phyloP scores from a whole-genome alignment of 1,284 basidiomycete genomes.

The Pseudozyma sp. region DNA sequence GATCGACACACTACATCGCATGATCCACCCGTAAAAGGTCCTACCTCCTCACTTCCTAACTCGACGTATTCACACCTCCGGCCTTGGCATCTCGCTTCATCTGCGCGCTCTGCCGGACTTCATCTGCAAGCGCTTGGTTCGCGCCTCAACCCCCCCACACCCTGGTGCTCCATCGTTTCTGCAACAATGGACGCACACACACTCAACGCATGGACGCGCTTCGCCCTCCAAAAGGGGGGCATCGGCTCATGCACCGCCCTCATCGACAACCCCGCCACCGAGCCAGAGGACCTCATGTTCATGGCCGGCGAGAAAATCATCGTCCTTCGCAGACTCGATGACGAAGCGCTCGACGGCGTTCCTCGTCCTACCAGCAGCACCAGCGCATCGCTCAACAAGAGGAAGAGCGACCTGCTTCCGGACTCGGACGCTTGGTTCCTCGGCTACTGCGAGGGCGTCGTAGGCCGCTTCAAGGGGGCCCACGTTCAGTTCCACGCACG shows the following conservation, averaged over 20 bases:
- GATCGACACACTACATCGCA: no score
- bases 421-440: slow-evolving; percentile 46
- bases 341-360: slow-evolving; percentile 37
- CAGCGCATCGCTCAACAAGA: slow-evolving; percentile 12
- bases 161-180: not conserved
- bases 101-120: not conserved
- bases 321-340: slow-evolving; percentile 60
- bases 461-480: slow-evolving; percentile 80
- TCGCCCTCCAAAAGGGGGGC: slow-evolving; percentile 67
- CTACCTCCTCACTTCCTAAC: no score
- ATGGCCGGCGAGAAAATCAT: slow-evolving; percentile 66
- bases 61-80: no score
- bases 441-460: slow-evolving; percentile 89
- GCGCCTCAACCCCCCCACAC: not conserved
- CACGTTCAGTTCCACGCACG: slow-evolving; percentile 80
- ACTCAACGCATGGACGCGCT: slow-evolving; percentile 67
- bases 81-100: not conserved
- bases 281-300: slow-evolving; percentile 64
- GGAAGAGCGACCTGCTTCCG: slow-evolving; percentile 18
- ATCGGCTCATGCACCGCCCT: slow-evolving; percentile 65
- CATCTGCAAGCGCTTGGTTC: slow-evolving; percentile 3
- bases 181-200: slow-evolving; percentile 64
- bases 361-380: slow-evolving; percentile 31
- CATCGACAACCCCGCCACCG: slow-evolving; percentile 62
- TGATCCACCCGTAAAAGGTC: no score